A percentile compares a stretch with the other conserved stretches of the same genome.
Evolutionary conservation across 2,329 filamentous ascomycete genomes (phyloP).

Genomic region (Penicillium hordei): DNA sequence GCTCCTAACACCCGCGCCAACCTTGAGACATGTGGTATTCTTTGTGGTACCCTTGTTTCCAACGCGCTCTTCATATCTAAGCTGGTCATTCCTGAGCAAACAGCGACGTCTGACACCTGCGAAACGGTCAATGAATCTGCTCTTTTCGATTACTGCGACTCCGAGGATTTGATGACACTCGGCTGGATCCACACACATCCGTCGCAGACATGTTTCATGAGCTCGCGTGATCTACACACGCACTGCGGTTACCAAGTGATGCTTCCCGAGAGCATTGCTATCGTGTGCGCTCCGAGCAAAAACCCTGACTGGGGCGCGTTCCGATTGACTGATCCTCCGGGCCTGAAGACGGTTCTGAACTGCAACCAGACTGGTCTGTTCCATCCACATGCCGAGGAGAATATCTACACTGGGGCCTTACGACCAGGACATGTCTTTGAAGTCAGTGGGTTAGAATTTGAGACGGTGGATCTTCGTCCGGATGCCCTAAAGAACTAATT

Average conservation of each 20-base stretch:
- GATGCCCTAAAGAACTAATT: constrained; percentile 14
- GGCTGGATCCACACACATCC: constrained; percentile 99
- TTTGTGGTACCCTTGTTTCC: constrained; percentile 86
- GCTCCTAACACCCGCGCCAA: constrained; percentile 74
- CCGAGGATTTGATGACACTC: constrained; percentile 77
- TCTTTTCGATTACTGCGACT: constrained; percentile 86
- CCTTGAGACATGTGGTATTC: constrained; percentile 91
- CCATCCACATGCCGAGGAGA: constrained; percentile 69
- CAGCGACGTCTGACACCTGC: constrained; percentile 86
- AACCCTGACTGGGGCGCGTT: constrained; percentile 81
- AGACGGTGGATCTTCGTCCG: constrained; percentile 62
- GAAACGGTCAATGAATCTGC: constrained; percentile 85
- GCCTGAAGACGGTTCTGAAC: constrained; percentile 76
- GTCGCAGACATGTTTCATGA: constrained; percentile 97
- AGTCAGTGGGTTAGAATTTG: constrained; percentile 63
- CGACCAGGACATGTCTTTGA: constrained; percentile 72
- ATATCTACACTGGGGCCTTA: constrained; percentile 75
- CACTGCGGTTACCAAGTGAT: constrained; percentile 94
- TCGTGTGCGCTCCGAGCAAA: constrained; percentile 88
- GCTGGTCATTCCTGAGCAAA: constrained; percentile 87
- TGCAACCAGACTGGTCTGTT: constrained; percentile 80
- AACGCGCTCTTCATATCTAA: constrained; percentile 90
- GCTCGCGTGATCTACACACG: constrained; percentile 87
- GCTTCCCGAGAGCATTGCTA: constrained; percentile 93
- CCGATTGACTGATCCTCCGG: constrained; percentile 87